Evolutionary conservation across 163 green algal genomes (phyloP).

Genomic region (Scenedesmus sp.): DNA sequence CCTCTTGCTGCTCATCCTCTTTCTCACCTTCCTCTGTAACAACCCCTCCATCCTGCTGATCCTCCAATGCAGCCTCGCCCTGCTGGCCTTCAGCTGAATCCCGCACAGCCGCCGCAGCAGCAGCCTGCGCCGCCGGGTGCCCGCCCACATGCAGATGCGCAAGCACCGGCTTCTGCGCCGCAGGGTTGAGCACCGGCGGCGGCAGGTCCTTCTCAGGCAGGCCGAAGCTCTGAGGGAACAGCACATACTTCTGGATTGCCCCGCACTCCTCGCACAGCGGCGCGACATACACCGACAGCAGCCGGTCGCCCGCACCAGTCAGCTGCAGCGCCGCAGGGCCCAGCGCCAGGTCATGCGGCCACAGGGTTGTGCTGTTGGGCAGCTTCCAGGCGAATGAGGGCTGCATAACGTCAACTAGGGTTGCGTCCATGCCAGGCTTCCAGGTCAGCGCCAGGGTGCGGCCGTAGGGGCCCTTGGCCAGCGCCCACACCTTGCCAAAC

Average conservation of each 20-base stretch:
- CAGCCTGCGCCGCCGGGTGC: neutral
- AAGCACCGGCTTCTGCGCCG: slow-evolving; percentile 22
- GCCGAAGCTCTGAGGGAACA: slow-evolving; percentile 46
- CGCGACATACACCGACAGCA: slow-evolving; percentile 77
- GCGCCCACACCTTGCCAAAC: slow-evolving; percentile 67
- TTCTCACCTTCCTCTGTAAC: neutral
- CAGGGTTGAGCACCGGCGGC: neutral
- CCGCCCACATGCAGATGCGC: slow-evolving; percentile 18
- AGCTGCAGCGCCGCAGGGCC: slow-evolving; percentile 67
- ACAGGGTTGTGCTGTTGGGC: slow-evolving; percentile 60
- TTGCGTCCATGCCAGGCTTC: slow-evolving; percentile 54
- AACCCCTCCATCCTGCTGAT: neutral
- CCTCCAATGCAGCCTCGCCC: neutral
- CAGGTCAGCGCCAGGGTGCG: slow-evolving; percentile 77
- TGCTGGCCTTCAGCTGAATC: neutral
- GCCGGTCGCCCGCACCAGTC: slow-evolving; percentile 69
- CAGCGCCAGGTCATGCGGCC: slow-evolving; percentile 83
- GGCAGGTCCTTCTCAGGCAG: neutral
- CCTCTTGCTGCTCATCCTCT: slow-evolving; percentile 23
- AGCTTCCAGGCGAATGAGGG: slow-evolving; percentile 57
- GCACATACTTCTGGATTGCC: slow-evolving; percentile 46
- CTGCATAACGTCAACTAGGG: slow-evolving; percentile 43
- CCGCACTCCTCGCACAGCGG: slow-evolving; percentile 55
- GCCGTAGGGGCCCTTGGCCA: slow-evolving; percentile 81
- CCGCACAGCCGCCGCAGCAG: slow-evolving; percentile 6